Base-by-base conservation (phyloP, 148 eudicot species). In the Rhododendron kiyosumense region DNA sequence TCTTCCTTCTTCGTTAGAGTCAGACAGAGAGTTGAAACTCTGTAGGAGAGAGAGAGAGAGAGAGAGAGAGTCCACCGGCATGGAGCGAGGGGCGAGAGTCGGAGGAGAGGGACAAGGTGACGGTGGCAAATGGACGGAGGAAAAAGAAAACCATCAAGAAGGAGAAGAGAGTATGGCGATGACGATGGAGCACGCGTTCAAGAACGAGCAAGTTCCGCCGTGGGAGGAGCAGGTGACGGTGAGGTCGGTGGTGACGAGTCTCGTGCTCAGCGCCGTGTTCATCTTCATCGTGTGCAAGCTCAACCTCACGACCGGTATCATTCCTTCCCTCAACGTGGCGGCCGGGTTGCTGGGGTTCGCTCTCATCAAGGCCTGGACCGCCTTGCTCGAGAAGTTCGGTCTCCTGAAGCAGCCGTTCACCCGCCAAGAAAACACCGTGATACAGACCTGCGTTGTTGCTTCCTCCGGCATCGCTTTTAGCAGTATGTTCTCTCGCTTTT, bases 381-480 rank as follows among this genome's bases (percentile, higher is more conserved):
- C 26, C 1, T 7, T 75, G 49, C 28, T 90, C 1, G 78, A 28
- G 0, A 83, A 74, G 34, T 83, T 32, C 2, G 90, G 92, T 0
- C 34, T 86, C 14, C 28, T 88, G 79, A 90, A 88, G 49, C 89
- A 90, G 57, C 90, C 90, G 2, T 90, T 90, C 75, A 90, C 92
- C 2, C 57, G 92, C 8, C 92, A 90, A 51, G 92, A 90, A 26
- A 89, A 87, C 57, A 89, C 89, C 22, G 91, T 89, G 24, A 87
- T 89, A 24, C 90, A 87, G 67, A 90, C 92, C 0, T 88, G 90
- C 22, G 90, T 90, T 9, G 92, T 90, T 2, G 92, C 92, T 9
- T 54, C 88, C 22, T 85, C 90, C 51, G 92, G 92, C 75, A 87
- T 90, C 38, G 92, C 92, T 3, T 90, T 88, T 45, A 88, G 89